A percentile compares a stretch with the other conserved stretches of the same genome.
Conservation (phyloP, 1,139 yeast genomes). For the Meyerozyma guilliermondii region DNA sequence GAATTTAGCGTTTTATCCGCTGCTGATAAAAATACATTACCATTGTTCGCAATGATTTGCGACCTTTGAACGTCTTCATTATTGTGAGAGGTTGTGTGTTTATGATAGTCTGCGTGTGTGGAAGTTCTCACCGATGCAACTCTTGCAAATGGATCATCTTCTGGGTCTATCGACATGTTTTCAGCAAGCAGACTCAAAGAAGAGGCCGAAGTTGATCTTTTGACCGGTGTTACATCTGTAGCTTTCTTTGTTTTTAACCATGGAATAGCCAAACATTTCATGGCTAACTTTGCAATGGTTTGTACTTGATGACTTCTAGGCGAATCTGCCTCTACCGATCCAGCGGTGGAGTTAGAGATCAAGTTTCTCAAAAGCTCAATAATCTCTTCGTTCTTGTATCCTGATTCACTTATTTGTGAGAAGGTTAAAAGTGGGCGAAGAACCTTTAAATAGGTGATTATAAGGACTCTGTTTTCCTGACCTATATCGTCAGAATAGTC, state of each 20-base stretch:
- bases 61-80: slow-evolving; percentile 6
- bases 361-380: slow-evolving; percentile 46
- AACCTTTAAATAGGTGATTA: slow-evolving; percentile 74
- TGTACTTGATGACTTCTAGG: slow-evolving; percentile 21
- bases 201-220: slow-evolving; percentile 3
- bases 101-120: slow-evolving; percentile 32
- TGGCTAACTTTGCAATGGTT: slow-evolving; percentile 54
- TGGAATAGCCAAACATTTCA: slow-evolving; percentile 53
- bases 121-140: slow-evolving; percentile 36
- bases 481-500: slow-evolving; percentile 33
- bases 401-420: slow-evolving; percentile 52
- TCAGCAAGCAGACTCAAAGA: slow-evolving; percentile 3
- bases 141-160: slow-evolving; percentile 6
- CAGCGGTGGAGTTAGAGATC: slow-evolving; percentile 20
- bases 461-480: slow-evolving; percentile 49
- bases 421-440: slow-evolving; percentile 65
- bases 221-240: slow-evolving; percentile 1
- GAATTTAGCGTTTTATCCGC: too few species aligned
- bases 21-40: slow-evolving; percentile 11
- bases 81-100: slow-evolving; percentile 31
- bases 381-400: slow-evolving; percentile 57
- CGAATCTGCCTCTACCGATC: slow-evolving; percentile 3
- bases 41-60: slow-evolving; percentile 13
- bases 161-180: background rate
- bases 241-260: slow-evolving; percentile 36